phyloP scores from a whole-genome alignment of 495 filamentous ascomycete species.

The Tuber calosporum region DNA sequence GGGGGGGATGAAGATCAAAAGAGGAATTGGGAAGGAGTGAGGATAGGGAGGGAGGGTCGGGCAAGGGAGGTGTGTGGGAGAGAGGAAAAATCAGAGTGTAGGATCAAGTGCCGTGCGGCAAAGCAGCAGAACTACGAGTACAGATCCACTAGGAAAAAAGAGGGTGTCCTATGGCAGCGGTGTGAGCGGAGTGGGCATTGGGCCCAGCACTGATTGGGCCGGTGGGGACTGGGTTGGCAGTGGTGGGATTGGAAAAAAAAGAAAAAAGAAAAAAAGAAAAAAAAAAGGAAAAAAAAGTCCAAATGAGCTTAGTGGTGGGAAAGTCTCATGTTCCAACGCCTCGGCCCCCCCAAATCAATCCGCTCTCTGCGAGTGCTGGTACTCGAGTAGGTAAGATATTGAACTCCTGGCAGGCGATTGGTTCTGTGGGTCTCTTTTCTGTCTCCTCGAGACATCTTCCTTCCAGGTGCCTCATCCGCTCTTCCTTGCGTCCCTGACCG shows the following conservation, averaged over 20 bases:
- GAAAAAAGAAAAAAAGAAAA: too few relatives aligned
- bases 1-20: background rate
- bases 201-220: background rate
- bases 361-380: background rate
- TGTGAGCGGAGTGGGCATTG: slow-evolving; percentile 4
- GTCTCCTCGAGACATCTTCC: background rate
- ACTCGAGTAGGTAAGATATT: background rate
- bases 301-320: background rate
- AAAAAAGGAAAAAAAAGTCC: too few relatives aligned
- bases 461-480: background rate
- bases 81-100: background rate
- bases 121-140: slow-evolving; percentile 1
- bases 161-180: background rate
- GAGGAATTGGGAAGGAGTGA: background rate
- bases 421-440: background rate
- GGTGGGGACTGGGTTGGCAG: background rate
- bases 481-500: background rate
- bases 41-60: background rate
- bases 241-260: too few relatives aligned
- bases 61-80: background rate
- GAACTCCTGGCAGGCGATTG: background rate
- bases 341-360: background rate
- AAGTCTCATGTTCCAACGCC: background rate
- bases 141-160: background rate
- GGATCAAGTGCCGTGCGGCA: slow-evolving; percentile 2